Percentiles rank a stretch among this genome's conserved stretches.
These are phyloP conservation scores for Skeletonema menzelii DNA, from an alignment of 108 stramenopile genomes.

Conservation along the genomic window DNA sequence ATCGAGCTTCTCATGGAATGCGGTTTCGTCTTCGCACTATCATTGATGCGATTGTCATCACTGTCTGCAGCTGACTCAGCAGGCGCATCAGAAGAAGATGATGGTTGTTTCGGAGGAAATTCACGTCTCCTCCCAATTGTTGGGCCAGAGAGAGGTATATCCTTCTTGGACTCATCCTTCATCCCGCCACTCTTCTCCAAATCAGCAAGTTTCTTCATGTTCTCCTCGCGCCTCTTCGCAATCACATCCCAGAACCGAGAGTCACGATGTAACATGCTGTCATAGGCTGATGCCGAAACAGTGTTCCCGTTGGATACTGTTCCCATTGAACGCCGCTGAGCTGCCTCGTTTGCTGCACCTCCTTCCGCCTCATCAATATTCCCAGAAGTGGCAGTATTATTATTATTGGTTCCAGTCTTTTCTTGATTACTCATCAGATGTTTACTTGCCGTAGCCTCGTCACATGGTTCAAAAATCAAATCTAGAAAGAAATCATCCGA, in stretches of 20 bases:
- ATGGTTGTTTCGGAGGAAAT: slow-evolving; percentile 27
- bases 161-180: slow-evolving; percentile 13
- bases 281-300: slow-evolving; percentile 72
- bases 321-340: slow-evolving; percentile 37
- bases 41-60: not conserved
- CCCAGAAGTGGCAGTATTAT: not conserved
- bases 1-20: slow-evolving; percentile 47
- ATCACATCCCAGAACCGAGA: slow-evolving; percentile 90
- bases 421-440: slow-evolving; percentile 42
- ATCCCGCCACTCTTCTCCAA: slow-evolving; percentile 24
- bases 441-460: slow-evolving; percentile 66
- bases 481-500: slow-evolving; percentile 93
- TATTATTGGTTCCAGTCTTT: slow-evolving; percentile 5
- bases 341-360: slow-evolving; percentile 53
- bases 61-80: slow-evolving; percentile 8
- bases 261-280: slow-evolving; percentile 84
- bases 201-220: slow-evolving; percentile 38
- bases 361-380: slow-evolving; percentile 21
- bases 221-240: slow-evolving; percentile 63
- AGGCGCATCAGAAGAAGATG: slow-evolving; percentile 6
- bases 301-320: slow-evolving; percentile 17
- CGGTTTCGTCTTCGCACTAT: slow-evolving; percentile 29
- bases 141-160: slow-evolving; percentile 57
- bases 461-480: slow-evolving; percentile 92
- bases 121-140: slow-evolving; percentile 78